These are phyloP conservation scores for Bromus sterilis DNA, from an alignment of 176 grass and related monocot genomes.

Conservation along the genomic window DNA sequence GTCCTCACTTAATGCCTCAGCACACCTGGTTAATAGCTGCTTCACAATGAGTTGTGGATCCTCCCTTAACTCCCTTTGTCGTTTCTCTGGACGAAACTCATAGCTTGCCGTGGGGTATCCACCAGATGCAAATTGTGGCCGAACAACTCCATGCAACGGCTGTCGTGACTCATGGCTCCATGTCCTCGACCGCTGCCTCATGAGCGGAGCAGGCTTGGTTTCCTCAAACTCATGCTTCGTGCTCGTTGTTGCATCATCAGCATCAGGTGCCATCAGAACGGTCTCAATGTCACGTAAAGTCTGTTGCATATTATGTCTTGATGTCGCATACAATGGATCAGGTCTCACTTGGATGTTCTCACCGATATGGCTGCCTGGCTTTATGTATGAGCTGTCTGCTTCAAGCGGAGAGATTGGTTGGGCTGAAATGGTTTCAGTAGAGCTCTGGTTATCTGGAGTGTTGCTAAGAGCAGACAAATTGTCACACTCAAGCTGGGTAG, in stretches of 20 bases:
- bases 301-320: slow-evolving; percentile 73
- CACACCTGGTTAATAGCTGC: slow-evolving; percentile 64
- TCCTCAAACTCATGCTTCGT: slow-evolving; percentile 40
- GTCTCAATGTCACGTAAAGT: slow-evolving; percentile 80
- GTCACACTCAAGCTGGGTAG: slow-evolving; percentile 54
- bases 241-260: slow-evolving; percentile 45
- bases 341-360: slow-evolving; percentile 35
- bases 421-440: slow-evolving; percentile 60
- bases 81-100: slow-evolving; percentile 65
- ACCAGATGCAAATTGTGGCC: slow-evolving; percentile 22
- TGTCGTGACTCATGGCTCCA: slow-evolving; percentile 58
- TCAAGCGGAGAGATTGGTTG: slow-evolving; percentile 62
- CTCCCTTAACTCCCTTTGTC: slow-evolving; percentile 51
- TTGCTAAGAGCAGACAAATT: slow-evolving; percentile 59
- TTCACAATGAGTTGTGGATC: slow-evolving; percentile 50
- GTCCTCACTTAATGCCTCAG: slow-evolving; percentile 57
- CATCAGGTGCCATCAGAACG: slow-evolving; percentile 91
- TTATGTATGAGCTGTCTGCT: slow-evolving; percentile 52
- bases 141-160: slow-evolving; percentile 21
- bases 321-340: slow-evolving; percentile 45
- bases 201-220: slow-evolving; percentile 44
- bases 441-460: slow-evolving; percentile 53
- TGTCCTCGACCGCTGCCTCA: slow-evolving; percentile 54
- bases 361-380: slow-evolving; percentile 20
- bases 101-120: slow-evolving; percentile 33